phyloP scores from a whole-genome alignment of 495 filamentous ascomycete species.

The Arthonia radiata region DNA sequence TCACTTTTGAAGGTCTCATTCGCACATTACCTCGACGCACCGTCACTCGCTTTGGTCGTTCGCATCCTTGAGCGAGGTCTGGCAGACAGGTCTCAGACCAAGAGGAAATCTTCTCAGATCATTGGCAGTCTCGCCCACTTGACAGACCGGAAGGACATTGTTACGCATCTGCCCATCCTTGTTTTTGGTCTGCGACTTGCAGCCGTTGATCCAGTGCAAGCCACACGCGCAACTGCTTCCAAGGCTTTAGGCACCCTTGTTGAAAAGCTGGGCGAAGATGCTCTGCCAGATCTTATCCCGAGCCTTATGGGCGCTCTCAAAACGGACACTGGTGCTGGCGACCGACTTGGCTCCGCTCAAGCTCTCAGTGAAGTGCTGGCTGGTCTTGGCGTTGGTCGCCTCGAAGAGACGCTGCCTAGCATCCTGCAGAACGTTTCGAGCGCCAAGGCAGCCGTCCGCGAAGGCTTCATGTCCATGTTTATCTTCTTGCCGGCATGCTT shows the following conservation, averaged over 20 bases:
- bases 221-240: slow-evolving; percentile 88
- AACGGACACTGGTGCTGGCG: slow-evolving; percentile 86
- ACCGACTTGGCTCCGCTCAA: slow-evolving; percentile 86
- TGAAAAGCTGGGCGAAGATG: slow-evolving; percentile 93
- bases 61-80: slow-evolving; percentile 88
- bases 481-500: slow-evolving; percentile 98
- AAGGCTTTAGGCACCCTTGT: slow-evolving; percentile 86
- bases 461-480: slow-evolving; percentile 98
- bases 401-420: slow-evolving; percentile 90
- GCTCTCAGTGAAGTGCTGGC: slow-evolving; percentile 92
- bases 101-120: slow-evolving; percentile 85
- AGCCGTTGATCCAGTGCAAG: slow-evolving; percentile 83
- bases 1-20: slow-evolving; percentile 87
- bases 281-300: slow-evolving; percentile 87
- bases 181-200: slow-evolving; percentile 75
- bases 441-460: slow-evolving; percentile 66
- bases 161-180: slow-evolving; percentile 73
- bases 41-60: slow-evolving; percentile 78
- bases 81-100: slow-evolving; percentile 72
- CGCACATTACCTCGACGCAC: slow-evolving; percentile 86
- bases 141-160: slow-evolving; percentile 83
- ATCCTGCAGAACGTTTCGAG: slow-evolving; percentile 92
- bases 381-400: slow-evolving; percentile 66
- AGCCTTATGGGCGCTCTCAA: slow-evolving; percentile 94
- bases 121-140: slow-evolving; percentile 93